Evolutionary conservation across 805 yeast genomes (phyloP).

Genomic region (Ogataea ganodermae): DNA sequence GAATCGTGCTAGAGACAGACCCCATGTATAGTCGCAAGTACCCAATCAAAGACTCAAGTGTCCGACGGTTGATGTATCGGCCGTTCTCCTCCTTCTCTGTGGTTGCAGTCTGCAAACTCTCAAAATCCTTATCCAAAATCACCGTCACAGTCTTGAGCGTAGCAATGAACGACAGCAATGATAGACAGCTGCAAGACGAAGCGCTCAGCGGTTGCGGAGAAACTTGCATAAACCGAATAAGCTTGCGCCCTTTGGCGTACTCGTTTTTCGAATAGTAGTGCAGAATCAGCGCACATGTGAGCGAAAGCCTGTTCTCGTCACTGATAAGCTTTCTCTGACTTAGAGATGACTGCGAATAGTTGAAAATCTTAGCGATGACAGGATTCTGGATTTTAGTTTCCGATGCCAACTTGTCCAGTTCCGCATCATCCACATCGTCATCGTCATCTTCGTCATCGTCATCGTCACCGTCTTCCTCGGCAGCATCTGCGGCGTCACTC

Average conservation of each 20-base stretch:
- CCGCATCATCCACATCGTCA: conserved; percentile 10
- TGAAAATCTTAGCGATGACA: conserved; percentile 18
- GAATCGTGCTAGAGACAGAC: conserved; percentile 9
- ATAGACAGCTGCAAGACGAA: conserved; percentile 23
- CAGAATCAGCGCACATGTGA: conserved; percentile 33
- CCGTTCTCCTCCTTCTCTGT: conserved; percentile 4
- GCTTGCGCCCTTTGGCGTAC: conserved; percentile 21
- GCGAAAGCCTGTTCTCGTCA: conserved; percentile 33
- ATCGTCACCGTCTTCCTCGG: conserved; percentile 8
- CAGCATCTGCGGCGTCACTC: background rate
- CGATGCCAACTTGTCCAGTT: background rate
- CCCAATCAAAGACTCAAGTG: conserved; percentile 26
- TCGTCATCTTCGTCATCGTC: conserved; percentile 15
- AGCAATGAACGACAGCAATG: conserved; percentile 33
- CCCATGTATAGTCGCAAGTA: conserved; percentile 30
- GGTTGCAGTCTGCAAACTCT: conserved; percentile 7
- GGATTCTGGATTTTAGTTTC: conserved; percentile 10
- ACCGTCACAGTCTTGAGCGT: conserved; percentile 27
- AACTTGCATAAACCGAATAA: conserved; percentile 30
- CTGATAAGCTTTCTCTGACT: conserved; percentile 22
- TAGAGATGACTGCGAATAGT: conserved; percentile 14
- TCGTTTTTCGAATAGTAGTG: conserved; percentile 30
- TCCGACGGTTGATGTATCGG: conserved; percentile 14
- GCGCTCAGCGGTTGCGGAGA: conserved; percentile 6
- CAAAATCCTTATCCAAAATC: conserved; percentile 25